Conservation (phyloP, 73 alveolate genomes). For the Paramecium tetraurelia region DNA sequence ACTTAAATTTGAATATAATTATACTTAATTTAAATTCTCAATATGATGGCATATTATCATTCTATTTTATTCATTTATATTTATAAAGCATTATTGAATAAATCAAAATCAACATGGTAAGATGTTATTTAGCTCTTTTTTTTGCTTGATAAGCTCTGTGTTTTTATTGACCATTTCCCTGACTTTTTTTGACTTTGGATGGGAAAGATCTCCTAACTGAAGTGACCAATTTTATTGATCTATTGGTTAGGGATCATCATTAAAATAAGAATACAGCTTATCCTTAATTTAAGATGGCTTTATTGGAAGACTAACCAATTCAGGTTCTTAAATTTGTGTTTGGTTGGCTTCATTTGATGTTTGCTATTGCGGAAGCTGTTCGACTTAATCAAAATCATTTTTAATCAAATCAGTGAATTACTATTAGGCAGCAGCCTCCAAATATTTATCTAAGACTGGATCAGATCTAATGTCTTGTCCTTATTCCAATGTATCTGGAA, state of each 20-base stretch:
- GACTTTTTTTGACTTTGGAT: conserved; percentile 27
- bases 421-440: not conserved
- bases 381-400: not conserved
- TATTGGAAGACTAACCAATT: not conserved
- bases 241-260: not conserved
- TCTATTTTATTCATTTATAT: not conserved
- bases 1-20: not conserved
- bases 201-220: not conserved
- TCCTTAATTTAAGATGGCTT: not conserved
- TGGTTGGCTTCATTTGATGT: not conserved
- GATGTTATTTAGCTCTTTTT: conserved; percentile 1
- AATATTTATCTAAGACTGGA: not conserved
- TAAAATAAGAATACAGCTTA: not conserved
- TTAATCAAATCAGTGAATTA: not conserved
- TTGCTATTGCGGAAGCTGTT: not conserved
- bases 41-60: not conserved
- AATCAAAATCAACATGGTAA: conserved; percentile 21
- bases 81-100: not conserved
- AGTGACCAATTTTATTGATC: not conserved
- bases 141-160: not conserved
- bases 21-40: not conserved
- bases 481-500: not conserved
- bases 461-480: not conserved
- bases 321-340: not conserved
- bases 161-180: conserved; percentile 45